Evolutionary conservation across 257 asterid genomes (phyloP), one percentile per base, ranked within the genome.

Genomic region (Avicennia marina): DNA sequence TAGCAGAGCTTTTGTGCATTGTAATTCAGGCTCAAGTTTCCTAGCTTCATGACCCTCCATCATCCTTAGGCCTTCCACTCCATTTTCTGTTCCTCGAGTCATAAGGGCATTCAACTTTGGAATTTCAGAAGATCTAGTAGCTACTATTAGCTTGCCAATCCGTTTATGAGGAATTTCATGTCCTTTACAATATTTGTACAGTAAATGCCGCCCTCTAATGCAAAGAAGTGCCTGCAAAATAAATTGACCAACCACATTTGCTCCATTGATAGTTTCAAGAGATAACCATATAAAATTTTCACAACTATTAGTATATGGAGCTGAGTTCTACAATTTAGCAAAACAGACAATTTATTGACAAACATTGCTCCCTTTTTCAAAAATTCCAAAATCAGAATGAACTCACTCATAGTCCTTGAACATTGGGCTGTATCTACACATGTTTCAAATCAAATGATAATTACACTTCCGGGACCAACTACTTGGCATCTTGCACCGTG

Each of bases 71-170:
- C 78, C 85, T 47, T 78, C 82, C 1, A 87, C 90, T 51, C 95
- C 95, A 62, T 91, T 87, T 46, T 81, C 77, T 31, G 62, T 56
- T 57, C 95, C 98, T 32, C 64, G 77, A 45, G 33, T 19, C 88
- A 87, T 65, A 57, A 91, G 69, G 43, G 36, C 40, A 19, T 66
- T 63, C 82, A 91, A 50, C 62, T 76, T 83, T 21, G 94, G 85
- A 32, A 85, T 56, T 67, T 87, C 94, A 10, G 93, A 79, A 50
- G 80, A 47, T n/a, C 90, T 54, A 40, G 94, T 83, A 7, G 98
- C 95, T 61, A 91, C 98, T 44, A 91, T 83, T 34, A 91, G 84
- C 85, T 91, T 91, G 41, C 98, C 96, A 25, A 76, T 81, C 79
- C 76, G 85, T 31, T 71, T 73, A 69, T 85, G 88, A 27, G 94